These are phyloP conservation scores for Aspergillus sclerotialis DNA, from an alignment of 2,329 filamentous ascomycete species.

Conservation along the genomic window DNA sequence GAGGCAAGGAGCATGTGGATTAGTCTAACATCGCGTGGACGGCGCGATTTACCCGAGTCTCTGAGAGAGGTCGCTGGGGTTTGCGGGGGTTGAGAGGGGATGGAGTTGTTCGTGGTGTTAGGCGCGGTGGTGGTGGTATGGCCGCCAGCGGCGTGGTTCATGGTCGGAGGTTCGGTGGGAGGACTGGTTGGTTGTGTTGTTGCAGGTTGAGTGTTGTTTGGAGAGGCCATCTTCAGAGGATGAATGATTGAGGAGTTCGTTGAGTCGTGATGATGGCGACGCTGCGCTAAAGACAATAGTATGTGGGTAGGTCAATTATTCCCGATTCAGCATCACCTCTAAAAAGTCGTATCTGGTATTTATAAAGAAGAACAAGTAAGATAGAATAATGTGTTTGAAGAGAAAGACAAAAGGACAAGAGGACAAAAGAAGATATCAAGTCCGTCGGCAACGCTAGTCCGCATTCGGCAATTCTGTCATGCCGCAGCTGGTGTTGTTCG, in stretches of 20 bases:
- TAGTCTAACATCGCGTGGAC: conserved; percentile 44
- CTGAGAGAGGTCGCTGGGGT: conserved; percentile 38
- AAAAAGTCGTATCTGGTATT: too few relatives aligned
- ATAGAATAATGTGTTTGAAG: too few relatives aligned
- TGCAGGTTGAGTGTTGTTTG: conserved; percentile 23
- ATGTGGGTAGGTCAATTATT: background rate
- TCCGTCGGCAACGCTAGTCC: too few relatives aligned
- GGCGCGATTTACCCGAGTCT: conserved; percentile 40
- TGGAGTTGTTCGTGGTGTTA: conserved; percentile 14
- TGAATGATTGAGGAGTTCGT: conserved; percentile 1
- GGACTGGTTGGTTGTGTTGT: conserved; percentile 36
- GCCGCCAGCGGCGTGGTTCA: conserved; percentile 15
- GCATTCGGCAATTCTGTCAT: too few relatives aligned
- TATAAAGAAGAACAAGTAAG: too few relatives aligned
- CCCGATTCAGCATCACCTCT: background rate
- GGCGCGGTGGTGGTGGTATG: conserved; percentile 13
- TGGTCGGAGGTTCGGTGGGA: conserved; percentile 32
- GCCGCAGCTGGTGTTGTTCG: too few relatives aligned
- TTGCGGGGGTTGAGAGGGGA: conserved; percentile 14
- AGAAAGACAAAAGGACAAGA: too few relatives aligned
- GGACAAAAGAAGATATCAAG: too few relatives aligned
- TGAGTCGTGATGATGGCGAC: too few relatives aligned
- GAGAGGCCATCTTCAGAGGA: conserved; percentile 25
- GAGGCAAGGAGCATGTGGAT: conserved; percentile 46
- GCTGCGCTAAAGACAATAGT: conserved; percentile 1